phyloP scores from a whole-genome alignment of 2,329 filamentous ascomycete species.

The Exophiala bonariae region DNA sequence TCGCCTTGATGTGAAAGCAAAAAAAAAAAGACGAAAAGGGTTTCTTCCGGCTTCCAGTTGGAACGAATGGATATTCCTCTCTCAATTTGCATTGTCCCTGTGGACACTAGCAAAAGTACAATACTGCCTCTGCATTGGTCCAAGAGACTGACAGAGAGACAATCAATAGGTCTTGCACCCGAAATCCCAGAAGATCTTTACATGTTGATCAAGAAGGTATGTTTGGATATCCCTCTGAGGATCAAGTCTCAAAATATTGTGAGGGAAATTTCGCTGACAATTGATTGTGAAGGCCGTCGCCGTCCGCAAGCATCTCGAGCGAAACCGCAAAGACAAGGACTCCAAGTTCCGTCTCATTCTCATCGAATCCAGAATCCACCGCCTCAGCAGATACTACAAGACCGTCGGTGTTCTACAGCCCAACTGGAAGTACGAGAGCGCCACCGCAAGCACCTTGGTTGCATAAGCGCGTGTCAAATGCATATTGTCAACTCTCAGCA shows the following conservation, averaged over 20 bases:
- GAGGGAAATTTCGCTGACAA: background rate
- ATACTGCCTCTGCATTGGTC: conserved; percentile 80
- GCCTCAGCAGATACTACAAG: conserved; percentile 99
- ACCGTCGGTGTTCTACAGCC: conserved; percentile 79
- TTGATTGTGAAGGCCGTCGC: conserved; percentile 70
- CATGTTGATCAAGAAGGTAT: conserved; percentile 99
- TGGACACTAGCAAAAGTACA: conserved; percentile 9
- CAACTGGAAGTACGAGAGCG: conserved; percentile 98
- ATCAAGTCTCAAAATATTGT: background rate
- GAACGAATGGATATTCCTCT: too few relatives aligned
- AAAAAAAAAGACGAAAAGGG: too few relatives aligned
- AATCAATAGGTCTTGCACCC: conserved; percentile 83
- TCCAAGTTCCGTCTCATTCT: conserved; percentile 99
- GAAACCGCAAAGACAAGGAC: conserved; percentile 99
- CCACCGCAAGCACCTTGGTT: conserved; percentile 92
- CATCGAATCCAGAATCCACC: conserved; percentile 99
- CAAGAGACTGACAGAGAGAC: conserved; percentile 86
- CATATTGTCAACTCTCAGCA: too few relatives aligned
- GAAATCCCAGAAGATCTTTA: conserved; percentile 99
- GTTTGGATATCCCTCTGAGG: conserved; percentile 20
- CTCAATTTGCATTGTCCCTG: too few relatives aligned
- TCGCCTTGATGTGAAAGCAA: conserved; percentile 31
- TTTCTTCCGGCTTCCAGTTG: too few relatives aligned
- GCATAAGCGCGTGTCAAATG: conserved; percentile 63
- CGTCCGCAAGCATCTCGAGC: conserved; percentile 99